Evolutionary conservation across 1,284 basidiomycete species (phyloP), one percentile per base, ranked within the genome.

Genomic region (Boletus mariae): DNA sequence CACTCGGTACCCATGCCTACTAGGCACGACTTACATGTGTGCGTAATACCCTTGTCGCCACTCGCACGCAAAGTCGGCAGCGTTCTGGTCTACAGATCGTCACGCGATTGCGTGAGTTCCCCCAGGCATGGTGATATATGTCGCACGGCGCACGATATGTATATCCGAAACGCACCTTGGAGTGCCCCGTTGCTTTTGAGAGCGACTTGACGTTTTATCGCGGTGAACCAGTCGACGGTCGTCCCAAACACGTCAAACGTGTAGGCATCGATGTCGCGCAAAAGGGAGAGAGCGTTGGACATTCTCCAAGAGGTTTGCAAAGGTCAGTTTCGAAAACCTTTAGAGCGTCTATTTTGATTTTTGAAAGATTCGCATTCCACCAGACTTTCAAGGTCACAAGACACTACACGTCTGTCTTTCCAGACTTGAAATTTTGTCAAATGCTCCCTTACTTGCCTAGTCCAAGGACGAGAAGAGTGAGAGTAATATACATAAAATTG

Each of bases 211-310:
- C 67, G 63, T 4, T 71, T 68, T 13, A 85, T 75, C 25, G 77
- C 76, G 5, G 70, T 69, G 49, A 75, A 73, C 83, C 83, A 86
- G 59, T 85, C 80, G 12, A 84, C 80, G 4, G 80, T 77, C 0
- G 84, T 87, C 9, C 84, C 84, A 52, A 85, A 81, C 7, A 82
- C 78, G 54, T 87, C 85, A 58, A 87, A 86, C 4, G 84, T 52
- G 40, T 82, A 73, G 0, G 76, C 83, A 49, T 83, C 75, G 12
- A 86, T 71, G 29, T 69, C 71, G 25, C 52, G 49, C 25, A 60
- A 35, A 10, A 49, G 17, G 38, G 38, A 15, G 47, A 17, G 26
- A 5, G 46, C 26, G 26, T 26, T 35, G n/a, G 46, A 20, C 45
- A 35, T 37, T 38, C 25, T 26, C 25, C 20, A 2, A 20, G 20